Base-by-base conservation (phyloP, 306 rosid genomes). In the Quercus glauca region DNA sequence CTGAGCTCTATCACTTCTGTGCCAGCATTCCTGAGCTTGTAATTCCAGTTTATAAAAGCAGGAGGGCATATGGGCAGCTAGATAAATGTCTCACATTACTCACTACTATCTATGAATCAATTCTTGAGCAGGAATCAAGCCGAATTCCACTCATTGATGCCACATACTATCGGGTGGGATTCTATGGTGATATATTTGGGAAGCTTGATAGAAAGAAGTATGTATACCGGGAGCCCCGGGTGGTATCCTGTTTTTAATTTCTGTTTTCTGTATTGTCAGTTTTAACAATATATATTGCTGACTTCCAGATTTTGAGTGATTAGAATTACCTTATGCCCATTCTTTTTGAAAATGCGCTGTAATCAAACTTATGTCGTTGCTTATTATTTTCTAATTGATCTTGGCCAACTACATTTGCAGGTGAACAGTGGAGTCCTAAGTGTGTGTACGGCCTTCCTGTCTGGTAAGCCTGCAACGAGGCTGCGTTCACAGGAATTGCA, bases 1-100 rank as follows among this genome's bases (percentile, higher is more conserved):
- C 99, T 55, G 99, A 95, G 82, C 97, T 95, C 78, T 95, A 86
- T 83, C 99, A 92, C 85, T 95, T 95, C 85, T 92, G 99, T 69
- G 99, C 96, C 60, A 92, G 98, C 88, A 95, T 95, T 80, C 89
- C 92, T 81, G 99, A 95, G 83, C 98, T 95, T 35, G 98, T 95
- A 60, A 92, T 91, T 79, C 99, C 97, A 65, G 98, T 95, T 80
- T 91, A 92, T 87, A 95, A 92, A 83, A 92, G 99, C 88, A 83
- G 98, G 88, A 87, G 99, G 84, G 89, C 88, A 12, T 92, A 92
- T 71, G 98, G 99, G 73, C 99, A 92, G 81, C 84, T 95, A 74
- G 92, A 97, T 43, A 95, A 95, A 86, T 92, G 97, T 85, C 98
- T 92, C 89, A 92, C 99, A 1, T 70, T 89, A 75, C 98, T 95